Conservation (phyloP, 2,329 filamentous ascomycete species). For the Byssochlamys sp. region DNA sequence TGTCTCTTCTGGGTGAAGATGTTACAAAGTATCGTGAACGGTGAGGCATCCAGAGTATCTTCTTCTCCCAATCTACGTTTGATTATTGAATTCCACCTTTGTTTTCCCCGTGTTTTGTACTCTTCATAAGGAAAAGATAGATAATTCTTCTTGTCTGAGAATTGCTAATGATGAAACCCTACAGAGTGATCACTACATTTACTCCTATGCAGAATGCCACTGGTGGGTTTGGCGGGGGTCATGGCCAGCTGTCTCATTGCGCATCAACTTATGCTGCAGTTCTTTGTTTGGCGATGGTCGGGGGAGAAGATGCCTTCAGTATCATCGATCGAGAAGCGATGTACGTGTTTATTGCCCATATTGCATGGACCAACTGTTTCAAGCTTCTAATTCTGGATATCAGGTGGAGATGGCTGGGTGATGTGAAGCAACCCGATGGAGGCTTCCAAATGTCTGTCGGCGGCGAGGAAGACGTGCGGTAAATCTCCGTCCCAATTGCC, state of each 20-base stretch:
- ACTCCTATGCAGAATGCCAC: slow-evolving; percentile 68
- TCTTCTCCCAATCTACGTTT: neutral
- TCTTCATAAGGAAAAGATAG: neutral
- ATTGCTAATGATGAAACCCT: slow-evolving; percentile 4
- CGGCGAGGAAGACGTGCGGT: slow-evolving; percentile 88
- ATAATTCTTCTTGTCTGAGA: neutral
- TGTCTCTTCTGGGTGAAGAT: slow-evolving; percentile 70
- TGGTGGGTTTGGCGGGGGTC: slow-evolving; percentile 89
- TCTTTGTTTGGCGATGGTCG: slow-evolving; percentile 68
- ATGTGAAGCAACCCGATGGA: slow-evolving; percentile 75
- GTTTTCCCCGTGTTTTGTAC: neutral
- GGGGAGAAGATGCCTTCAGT: slow-evolving; percentile 62
- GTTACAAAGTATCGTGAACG: slow-evolving; percentile 54
- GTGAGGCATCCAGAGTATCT: slow-evolving; percentile 25
- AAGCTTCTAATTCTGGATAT: slow-evolving; percentile 14
- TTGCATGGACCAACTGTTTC: slow-evolving; percentile 1
- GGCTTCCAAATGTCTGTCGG: slow-evolving; percentile 80
- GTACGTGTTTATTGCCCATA: slow-evolving; percentile 28
- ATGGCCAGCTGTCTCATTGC: slow-evolving; percentile 78
- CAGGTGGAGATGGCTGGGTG: slow-evolving; percentile 76
- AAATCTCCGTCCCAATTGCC: slow-evolving; percentile 23
- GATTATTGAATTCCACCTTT: neutral
- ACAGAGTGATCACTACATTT: slow-evolving; percentile 61
- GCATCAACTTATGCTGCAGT: slow-evolving; percentile 80
- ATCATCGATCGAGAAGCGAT: slow-evolving; percentile 71